Evolutionary conservation across 352 stramenopile species (phyloP).

Genomic region (Phytophthora ohioensis): DNA sequence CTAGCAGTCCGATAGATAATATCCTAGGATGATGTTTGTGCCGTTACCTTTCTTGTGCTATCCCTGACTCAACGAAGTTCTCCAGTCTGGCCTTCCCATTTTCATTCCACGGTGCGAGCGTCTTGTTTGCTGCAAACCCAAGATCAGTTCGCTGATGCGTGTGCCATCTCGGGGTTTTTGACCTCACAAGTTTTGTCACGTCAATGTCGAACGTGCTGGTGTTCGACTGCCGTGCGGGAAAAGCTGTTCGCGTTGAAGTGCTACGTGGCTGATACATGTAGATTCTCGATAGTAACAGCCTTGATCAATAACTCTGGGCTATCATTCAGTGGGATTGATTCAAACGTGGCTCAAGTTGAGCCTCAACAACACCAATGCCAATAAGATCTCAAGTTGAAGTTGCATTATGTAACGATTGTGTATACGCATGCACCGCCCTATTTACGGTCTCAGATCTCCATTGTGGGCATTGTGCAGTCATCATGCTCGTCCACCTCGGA

Average conservation of each 20-base stretch:
- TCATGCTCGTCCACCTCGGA: constrained; percentile 15
- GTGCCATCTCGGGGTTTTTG: not conserved
- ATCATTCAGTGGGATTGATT: too few relatives aligned
- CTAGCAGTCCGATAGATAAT: too few relatives aligned
- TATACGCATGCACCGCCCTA: constrained; percentile 1
- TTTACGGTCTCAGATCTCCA: not conserved
- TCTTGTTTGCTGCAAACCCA: too few relatives aligned
- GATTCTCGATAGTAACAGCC: not conserved
- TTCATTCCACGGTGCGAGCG: too few relatives aligned
- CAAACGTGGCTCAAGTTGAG: not conserved
- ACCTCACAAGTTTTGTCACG: constrained; percentile 1
- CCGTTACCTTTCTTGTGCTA: too few relatives aligned
- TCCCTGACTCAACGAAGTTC: too few relatives aligned
- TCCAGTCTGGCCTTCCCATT: too few relatives aligned
- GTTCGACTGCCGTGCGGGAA: constrained; percentile 23
- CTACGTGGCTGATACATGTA: not conserved
- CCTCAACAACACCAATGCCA: not conserved
- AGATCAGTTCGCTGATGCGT: too few relatives aligned
- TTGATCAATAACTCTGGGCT: not conserved
- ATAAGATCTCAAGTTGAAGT: constrained; percentile 29
- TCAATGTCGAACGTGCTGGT: constrained; percentile 10
- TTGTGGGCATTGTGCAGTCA: constrained; percentile 2
- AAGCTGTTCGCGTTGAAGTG: constrained; percentile 3
- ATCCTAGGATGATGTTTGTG: too few relatives aligned
- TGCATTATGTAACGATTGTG: constrained; percentile 21